A percentile compares a stretch with the other conserved stretches of the same genome.
These are phyloP conservation scores for Aspergillus panamensis DNA, from an alignment of 495 filamentous ascomycete genomes.

Conservation along the genomic window DNA sequence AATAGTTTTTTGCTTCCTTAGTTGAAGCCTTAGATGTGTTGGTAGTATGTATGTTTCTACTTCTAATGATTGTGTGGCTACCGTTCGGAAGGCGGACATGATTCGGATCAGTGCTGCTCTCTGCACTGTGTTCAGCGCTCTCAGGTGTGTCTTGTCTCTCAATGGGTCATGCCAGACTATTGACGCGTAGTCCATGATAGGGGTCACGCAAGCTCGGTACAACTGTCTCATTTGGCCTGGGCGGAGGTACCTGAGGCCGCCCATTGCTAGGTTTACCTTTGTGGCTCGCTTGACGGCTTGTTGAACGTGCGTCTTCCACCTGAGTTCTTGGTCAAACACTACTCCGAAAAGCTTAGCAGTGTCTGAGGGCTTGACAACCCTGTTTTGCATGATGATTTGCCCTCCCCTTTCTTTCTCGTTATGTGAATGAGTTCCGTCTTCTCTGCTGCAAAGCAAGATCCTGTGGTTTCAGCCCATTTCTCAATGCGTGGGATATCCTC, in stretches of 20 bases:
- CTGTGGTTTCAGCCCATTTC: too few relatives aligned
- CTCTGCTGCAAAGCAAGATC: constrained; percentile 23
- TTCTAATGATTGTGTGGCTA: too few relatives aligned
- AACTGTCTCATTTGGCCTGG: constrained; percentile 27
- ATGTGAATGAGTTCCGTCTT: constrained; percentile 30
- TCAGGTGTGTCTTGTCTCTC: constrained; percentile 20
- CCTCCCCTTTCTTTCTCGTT: constrained; percentile 17
- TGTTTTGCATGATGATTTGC: constrained; percentile 15
- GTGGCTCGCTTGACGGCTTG: constrained; percentile 24
- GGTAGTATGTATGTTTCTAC: too few relatives aligned
- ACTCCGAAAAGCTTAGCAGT: constrained; percentile 26
- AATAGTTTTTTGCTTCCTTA: too few relatives aligned
- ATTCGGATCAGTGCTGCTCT: constrained; percentile 13
- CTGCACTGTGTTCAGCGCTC: constrained; percentile 17
- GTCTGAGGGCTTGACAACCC: constrained; percentile 10
- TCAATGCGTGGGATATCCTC: too few relatives aligned
- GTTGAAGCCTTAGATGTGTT: too few relatives aligned
- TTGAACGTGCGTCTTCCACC: constrained; percentile 25
- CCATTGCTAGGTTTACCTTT: constrained; percentile 18
- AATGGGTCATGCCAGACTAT: constrained; percentile 22
- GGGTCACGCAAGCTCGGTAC: constrained; percentile 25
- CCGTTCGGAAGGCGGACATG: too few relatives aligned
- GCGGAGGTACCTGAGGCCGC: constrained; percentile 18
- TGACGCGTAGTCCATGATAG: constrained; percentile 19
- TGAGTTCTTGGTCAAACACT: constrained; percentile 20